Evolutionary conservation across 208 protist species (phyloP).

Genomic region (Novymonas esmeraldas): DNA sequence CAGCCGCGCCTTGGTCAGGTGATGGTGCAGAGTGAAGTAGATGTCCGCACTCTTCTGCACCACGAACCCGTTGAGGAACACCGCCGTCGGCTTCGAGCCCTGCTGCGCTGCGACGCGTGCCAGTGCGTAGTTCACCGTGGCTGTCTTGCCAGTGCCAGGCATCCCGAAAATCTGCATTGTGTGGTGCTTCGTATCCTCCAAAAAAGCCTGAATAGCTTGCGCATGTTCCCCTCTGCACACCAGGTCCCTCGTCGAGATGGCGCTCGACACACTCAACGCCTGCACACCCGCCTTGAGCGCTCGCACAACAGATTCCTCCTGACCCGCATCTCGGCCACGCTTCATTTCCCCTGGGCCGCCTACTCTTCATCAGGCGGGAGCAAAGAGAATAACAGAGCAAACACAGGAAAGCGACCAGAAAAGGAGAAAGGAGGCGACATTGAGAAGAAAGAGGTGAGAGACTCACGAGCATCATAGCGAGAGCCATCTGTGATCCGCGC

Average conservation of each 20-base stretch:
- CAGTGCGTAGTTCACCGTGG: constrained; percentile 79
- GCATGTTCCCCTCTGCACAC: constrained; percentile 78
- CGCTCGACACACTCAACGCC: constrained; percentile 76
- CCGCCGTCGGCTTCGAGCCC: constrained; percentile 59
- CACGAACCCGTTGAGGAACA: constrained; percentile 91
- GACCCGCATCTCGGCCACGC: constrained; percentile 6
- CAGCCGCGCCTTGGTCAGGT: constrained; percentile 70
- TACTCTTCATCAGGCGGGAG: not conserved
- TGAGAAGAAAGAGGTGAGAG: no score
- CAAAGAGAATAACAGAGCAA: not conserved
- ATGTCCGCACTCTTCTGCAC: constrained; percentile 89
- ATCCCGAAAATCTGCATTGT: constrained; percentile 92
- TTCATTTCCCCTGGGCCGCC: constrained; percentile 20
- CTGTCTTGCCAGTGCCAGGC: constrained; percentile 91
- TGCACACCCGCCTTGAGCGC: constrained; percentile 63
- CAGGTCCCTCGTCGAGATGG: constrained; percentile 58
- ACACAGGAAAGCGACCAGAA: not conserved
- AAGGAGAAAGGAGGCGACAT: no score
- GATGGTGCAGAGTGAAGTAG: constrained; percentile 84
- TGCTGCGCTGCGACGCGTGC: constrained; percentile 42
- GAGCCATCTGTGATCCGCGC: not conserved
- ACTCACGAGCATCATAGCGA: not conserved
- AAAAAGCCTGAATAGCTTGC: constrained; percentile 65
- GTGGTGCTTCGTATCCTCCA: constrained; percentile 65
- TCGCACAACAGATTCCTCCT: constrained; percentile 27